These are phyloP conservation scores for Chrysophaeum taylorii DNA, from an alignment of 352 stramenopile species.

Conservation along the genomic window DNA sequence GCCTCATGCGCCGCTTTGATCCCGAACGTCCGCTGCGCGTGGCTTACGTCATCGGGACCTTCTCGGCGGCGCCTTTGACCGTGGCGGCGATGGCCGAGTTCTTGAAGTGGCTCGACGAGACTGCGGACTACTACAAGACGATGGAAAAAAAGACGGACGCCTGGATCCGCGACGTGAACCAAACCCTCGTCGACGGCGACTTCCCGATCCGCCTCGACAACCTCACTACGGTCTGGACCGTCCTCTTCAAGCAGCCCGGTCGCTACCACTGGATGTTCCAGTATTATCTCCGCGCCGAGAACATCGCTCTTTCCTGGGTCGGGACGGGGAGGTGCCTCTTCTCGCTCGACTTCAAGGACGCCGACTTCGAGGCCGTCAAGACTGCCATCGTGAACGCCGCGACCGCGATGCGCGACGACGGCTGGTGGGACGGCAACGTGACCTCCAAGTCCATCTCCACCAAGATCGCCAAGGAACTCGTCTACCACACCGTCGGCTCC, in stretches of 20 bases:
- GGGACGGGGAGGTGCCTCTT: constrained; percentile 29
- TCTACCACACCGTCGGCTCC: not conserved
- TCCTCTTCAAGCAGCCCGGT: constrained; percentile 29
- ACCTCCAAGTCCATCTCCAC: constrained; percentile 17
- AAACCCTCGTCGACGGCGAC: constrained; percentile 12
- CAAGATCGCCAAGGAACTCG: constrained; percentile 8
- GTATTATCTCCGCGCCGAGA: constrained; percentile 32
- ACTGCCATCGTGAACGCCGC: constrained; percentile 18
- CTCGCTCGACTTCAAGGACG: constrained; percentile 28
- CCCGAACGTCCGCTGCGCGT: constrained; percentile 25
- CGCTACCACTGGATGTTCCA: constrained; percentile 36
- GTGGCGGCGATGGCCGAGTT: constrained; percentile 30
- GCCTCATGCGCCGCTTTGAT: constrained; percentile 29
- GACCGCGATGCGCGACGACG: constrained; percentile 22
- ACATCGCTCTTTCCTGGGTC: constrained; percentile 29
- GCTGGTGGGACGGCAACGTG: constrained; percentile 23
- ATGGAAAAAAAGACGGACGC: constrained; percentile 19
- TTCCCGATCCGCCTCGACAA: constrained; percentile 23
- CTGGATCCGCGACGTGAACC: constrained; percentile 23
- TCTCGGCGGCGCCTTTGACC: constrained; percentile 27
- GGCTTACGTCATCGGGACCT: constrained; percentile 31
- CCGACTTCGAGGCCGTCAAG: constrained; percentile 23
- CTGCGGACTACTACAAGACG: constrained; percentile 23
- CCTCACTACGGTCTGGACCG: constrained; percentile 33
- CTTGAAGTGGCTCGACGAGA: constrained; percentile 19